These are phyloP conservation scores for Plasmopara muralis DNA, from an alignment of 352 stramenopile genomes.

Conservation along the genomic window DNA sequence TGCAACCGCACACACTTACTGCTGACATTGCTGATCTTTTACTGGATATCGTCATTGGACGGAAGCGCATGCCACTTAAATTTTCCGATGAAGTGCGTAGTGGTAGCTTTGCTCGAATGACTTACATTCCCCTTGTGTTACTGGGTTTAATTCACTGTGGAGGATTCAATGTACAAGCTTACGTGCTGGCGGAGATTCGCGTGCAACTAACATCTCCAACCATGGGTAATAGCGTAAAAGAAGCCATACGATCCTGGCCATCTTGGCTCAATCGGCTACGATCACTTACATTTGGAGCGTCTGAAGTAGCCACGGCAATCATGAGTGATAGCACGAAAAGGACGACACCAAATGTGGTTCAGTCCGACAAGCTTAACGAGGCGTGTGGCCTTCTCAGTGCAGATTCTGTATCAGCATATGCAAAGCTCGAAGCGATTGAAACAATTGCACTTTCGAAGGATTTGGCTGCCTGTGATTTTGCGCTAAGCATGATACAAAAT, in stretches of 20 bases:
- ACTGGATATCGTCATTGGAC: slow-evolving; percentile 57
- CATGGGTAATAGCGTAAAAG: slow-evolving; percentile 45
- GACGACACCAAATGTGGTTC: slow-evolving; percentile 16
- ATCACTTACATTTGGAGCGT: slow-evolving; percentile 24
- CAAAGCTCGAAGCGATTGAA: slow-evolving; percentile 53
- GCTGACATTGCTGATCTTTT: slow-evolving; percentile 40
- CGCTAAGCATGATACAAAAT: slow-evolving; percentile 51
- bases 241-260: slow-evolving; percentile 70
- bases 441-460: slow-evolving; percentile 39
- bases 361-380: slow-evolving; percentile 42
- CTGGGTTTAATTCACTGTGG: slow-evolving; percentile 40
- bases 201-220: slow-evolving; percentile 34
- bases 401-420: slow-evolving; percentile 28
- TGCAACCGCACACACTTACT: slow-evolving; percentile 48
- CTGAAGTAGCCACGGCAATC: slow-evolving; percentile 11
- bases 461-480: slow-evolving; percentile 43
- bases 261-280: slow-evolving; percentile 52
- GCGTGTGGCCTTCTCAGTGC: slow-evolving; percentile 50
- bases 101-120: slow-evolving; percentile 44
- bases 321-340: slow-evolving; percentile 3
- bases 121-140: slow-evolving; percentile 51
- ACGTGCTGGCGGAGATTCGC: slow-evolving; percentile 50
- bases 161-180: slow-evolving; percentile 44
- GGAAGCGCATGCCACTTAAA: slow-evolving; percentile 20
- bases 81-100: slow-evolving; percentile 14